Evolutionary conservation across 768 basidiomycete genomes (phyloP).

Genomic region (Clathrus columnatus): DNA sequence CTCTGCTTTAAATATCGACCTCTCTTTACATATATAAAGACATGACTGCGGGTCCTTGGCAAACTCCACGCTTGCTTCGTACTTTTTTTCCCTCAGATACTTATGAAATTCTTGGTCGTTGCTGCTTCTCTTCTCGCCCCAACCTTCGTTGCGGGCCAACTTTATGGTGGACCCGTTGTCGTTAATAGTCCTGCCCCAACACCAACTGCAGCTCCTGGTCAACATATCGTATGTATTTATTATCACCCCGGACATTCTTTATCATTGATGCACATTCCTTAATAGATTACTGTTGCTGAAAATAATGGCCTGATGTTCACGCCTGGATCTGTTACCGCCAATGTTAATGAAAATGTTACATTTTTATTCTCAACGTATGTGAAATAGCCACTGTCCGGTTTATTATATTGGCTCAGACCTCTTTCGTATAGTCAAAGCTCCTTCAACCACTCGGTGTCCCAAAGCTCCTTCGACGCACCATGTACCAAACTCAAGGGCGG

Average conservation of each 20-base stretch:
- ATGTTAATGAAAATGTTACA: background rate
- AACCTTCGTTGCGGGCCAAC: background rate
- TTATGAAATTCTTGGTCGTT: background rate
- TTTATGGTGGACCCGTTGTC: background rate
- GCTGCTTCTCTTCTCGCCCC: background rate
- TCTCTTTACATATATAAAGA: background rate
- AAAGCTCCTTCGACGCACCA: conserved; percentile 37
- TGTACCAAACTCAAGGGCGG: conserved; percentile 37
- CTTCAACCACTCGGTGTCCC: conserved; percentile 46
- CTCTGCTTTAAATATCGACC: background rate
- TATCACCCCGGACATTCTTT: background rate
- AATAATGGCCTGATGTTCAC: conserved; percentile 2
- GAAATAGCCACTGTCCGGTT: background rate
- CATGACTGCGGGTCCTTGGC: background rate
- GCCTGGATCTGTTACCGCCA: conserved; percentile 18
- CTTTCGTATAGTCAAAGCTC: conserved; percentile 21
- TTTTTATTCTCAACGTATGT: conserved; percentile 1
- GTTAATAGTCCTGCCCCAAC: background rate
- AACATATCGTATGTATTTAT: background rate
- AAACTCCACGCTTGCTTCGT: background rate
- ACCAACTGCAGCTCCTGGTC: background rate
- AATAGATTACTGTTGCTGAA: background rate
- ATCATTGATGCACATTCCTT: background rate
- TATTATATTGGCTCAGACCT: background rate
- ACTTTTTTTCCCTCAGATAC: background rate